Base-by-base conservation (phyloP, 768 basidiomycete genomes). In the Pholiota molesta region DNA sequence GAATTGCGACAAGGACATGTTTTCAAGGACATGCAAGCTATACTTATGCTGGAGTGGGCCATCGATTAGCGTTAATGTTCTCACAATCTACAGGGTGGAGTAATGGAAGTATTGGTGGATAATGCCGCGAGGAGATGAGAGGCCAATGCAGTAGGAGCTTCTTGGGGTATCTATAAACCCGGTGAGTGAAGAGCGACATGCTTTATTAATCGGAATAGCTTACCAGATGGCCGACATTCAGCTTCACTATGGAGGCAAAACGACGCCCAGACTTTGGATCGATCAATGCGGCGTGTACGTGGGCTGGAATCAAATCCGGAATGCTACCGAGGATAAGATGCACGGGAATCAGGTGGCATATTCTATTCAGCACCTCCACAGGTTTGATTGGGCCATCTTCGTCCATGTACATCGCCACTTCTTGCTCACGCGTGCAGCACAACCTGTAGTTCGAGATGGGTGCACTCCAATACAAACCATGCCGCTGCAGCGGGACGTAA, bases 321-420 rank as follows among this genome's bases (percentile, higher is more conserved):
- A 78, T 72, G 17, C 69, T 72, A 10, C 85, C 87, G 35, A 88
- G 75, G 39, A 86, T 73, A 21, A 88, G 72, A 65, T 87, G 86
- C 0, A 88, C 73, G 0, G 85, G 85, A 8, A 79, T 73, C 21
- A 60, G 66, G 11, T 66, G 51, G 58, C 82, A 84, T 14, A 73
- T 62, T 1, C 69, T 65, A 63, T 80, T 76, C 56, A 90, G 66
- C 8, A 77, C 78, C 42, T 76, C 69, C 8, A 89, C 79, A 6
- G 88, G 86, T 61, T 79, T 81, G 13, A 77, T 78, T 2, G 84
- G 75, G 2, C 87, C 88, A 5, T 83, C 80, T 26, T 72, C 70
- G 59, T 90, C 88, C 42, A 77, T 71, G 65, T 89, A 90, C 88
- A 90, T 90, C 1, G 80, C 81, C 53, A 78, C 80, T 75, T 91